Evolutionary conservation across 2,329 filamentous ascomycete species (phyloP), one percentile per base, ranked within the genome.

Genomic region (Amylocarpus encephaloides): DNA sequence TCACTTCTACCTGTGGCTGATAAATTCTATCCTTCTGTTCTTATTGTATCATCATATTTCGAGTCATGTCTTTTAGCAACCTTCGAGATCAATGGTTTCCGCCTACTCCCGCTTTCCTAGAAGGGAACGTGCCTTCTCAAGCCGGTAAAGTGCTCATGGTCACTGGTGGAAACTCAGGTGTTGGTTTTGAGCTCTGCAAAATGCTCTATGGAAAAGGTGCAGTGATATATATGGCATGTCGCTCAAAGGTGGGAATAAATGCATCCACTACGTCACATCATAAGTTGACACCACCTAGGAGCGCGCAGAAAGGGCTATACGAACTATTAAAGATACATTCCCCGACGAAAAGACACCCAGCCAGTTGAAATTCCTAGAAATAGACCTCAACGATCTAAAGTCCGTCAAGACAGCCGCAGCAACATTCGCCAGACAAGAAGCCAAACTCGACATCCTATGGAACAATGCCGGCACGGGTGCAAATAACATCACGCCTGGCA

Each of bases 181-280:
- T 71, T 2, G 70, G 70, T 39, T 63, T 64, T 34, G 64, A 69
- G 36, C 54, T 70, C 1, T 59, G 61, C 16, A 55, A 55, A 6
- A 64, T 70, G 15, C 65, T 72, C 29, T 71, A 70, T 56, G 47
- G 50, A 15, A 63, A 66, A 26, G 66, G 67, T 48, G 71, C 65
- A 35, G 70, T 61, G 29, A 68, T 74, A 30, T 74, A 71, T 52
- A 59, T 73, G n/a, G 64, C 67, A 13, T 67, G 65, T 9, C 67
- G 71, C 19, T 67, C 67, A 1, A 60, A 68, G 48, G 55, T 26
- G 7, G 7, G 22, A 26, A 7, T 4, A 26, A 7, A 26, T 4
- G 22, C 22, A 7, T 26, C 7, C 22, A 26, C 22, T 26, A 7
- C 22, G 22, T 26, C 22, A 26, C 7, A 26, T 26, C 22, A 26